Evolutionary conservation across 2,329 filamentous ascomycete species (phyloP), one percentile per base, ranked within the genome.

Genomic region (Alternaria sp.): DNA sequence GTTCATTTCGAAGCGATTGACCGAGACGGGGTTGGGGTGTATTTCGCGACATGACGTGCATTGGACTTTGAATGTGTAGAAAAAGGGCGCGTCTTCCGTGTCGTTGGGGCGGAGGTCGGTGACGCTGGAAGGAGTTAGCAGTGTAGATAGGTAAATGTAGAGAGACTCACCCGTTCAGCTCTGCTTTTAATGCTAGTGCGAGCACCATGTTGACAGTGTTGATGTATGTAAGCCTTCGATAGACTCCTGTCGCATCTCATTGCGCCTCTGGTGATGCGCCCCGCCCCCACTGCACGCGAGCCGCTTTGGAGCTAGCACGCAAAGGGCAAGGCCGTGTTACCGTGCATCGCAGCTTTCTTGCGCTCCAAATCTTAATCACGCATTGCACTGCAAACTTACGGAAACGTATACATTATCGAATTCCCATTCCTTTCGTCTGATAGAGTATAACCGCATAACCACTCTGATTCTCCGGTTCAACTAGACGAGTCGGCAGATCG

Each of bases 61-160:
- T 84, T 97, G 93, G 36, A 99, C 95, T 78, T 92, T 96, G 88
- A 99, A 98, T 54, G 93, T 97, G 83, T 97, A 99, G 87, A 91
- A 97, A 84, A 97, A 99, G 5, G 93, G 93, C 62, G 87, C 88
- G 17, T 92, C 92, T 72, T 90, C 84, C 7, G 90, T 93, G 80
- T 99, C 96, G 70, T 90, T 85, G 8, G 96, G 96, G 60, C 90
- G 90, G 70, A 99, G 89, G 75, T 96, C 91, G 63, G 93, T 97
- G 63, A 99, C 93, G 49, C 96, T 98, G 73, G 11, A n/a, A 1
- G 5, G 3, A 15, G 51, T 64, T 23, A 59, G 46, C 12, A 47
- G 11, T 10, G 23, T 6, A 3, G 54, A 26, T 6, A 47, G 3
- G 15, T 43, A 19, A 12, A 17, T 13, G 6, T 12, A 13, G 12